Evolutionary conservation across 2,329 filamentous ascomycete genomes (phyloP), one percentile per base, ranked within the genome.

Genomic region (Hymenoscyphus repandus): DNA sequence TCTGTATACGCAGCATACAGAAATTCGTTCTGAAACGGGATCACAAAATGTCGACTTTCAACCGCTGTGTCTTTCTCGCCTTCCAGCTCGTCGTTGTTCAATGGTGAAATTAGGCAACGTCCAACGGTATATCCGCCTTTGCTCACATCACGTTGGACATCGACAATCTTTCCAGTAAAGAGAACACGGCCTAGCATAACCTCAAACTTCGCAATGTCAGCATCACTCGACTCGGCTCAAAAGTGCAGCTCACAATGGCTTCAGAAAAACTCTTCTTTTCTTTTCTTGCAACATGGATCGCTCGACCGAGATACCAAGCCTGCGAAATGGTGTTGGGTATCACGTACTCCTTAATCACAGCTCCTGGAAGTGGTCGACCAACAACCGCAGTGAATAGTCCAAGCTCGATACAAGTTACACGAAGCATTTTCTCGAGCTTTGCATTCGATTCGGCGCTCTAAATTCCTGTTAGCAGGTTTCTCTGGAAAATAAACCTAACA

Each of bases 1-100:
- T 70, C 67, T 11, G 63, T 61, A 7, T 66, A 58, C 0, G 66
- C 66, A 0, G 70, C 71, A 27, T 68, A 71, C 0, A 73, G 57
- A 27, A 66, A 70, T 49, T 73, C 71, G 49, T 73, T 73, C 51
- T 73, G 68, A 56, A 73, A 73, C 0, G 70, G 70, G 2, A 72
- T 70, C 9, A 49, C n/a, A 1, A 66, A 51, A 34, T 54, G 40
- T 10, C 18, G 60, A 5, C 54, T 59, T n/a, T 66, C 61, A 6
- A 3, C 39, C 11, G 36, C 9, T 15, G 13, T 9, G 11, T 15
- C 18, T 12, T 7, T 15, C 12, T 38, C 18, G 0, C n/a, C 54
- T 0, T n/a, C 53, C 3, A 3, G 54, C 44, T 71, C 67, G 13
- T 67, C 65, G 3, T 59, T 55, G 7, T 46, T 32, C 1, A 60